Evolutionary conservation across 345 rosid genomes (phyloP), one percentile per base, ranked within the genome.

Genomic region (Draba incana): DNA sequence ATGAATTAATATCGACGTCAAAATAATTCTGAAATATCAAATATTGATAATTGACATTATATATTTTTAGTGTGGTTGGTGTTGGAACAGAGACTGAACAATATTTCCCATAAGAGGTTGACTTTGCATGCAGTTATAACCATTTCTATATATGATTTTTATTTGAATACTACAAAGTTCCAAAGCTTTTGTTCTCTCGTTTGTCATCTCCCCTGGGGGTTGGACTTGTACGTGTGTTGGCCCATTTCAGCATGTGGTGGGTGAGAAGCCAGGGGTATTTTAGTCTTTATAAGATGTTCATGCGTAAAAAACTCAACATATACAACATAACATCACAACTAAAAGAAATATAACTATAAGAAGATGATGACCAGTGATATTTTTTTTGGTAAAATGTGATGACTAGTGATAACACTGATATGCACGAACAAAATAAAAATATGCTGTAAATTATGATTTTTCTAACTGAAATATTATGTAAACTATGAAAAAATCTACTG

Each of bases 181-280:
- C 15, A 60, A 50, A 59, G 33, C 6, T 16, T 28, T 59, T 31
- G 2, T 59, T 23, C 8, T 38, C 10, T 55, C 3, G 48, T 35
- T 48, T 71, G 52, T 41, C 66, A 53, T 30, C 68, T 51, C n/a
- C 50, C 10, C 69, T 41, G 75, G 75, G 62, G 75, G 75, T 62
- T 71, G 62, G 69, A 15, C 13, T 44, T 42, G 23, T 44, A 38
- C 69, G 41, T 56, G 20, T 52, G 67, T 48, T 6, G 24, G 16
- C 13, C 27, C 37, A 25, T 16, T 6, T 11, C 30, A 52, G 14
- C 63, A 53, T 62, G 75, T 62, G 75, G 69, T 71, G 63, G 75
- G 49, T 71, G 62, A 39, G 53, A 35, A 44, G 4, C 5, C 45
- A 27, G 25, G 59, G 60, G 15, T 52, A 9, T 44, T 51, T 61